Percentiles rank a stretch among this genome's conserved stretches.
Evolutionary conservation across 768 basidiomycete genomes (phyloP).

Genomic region (Auricularia sp.): DNA sequence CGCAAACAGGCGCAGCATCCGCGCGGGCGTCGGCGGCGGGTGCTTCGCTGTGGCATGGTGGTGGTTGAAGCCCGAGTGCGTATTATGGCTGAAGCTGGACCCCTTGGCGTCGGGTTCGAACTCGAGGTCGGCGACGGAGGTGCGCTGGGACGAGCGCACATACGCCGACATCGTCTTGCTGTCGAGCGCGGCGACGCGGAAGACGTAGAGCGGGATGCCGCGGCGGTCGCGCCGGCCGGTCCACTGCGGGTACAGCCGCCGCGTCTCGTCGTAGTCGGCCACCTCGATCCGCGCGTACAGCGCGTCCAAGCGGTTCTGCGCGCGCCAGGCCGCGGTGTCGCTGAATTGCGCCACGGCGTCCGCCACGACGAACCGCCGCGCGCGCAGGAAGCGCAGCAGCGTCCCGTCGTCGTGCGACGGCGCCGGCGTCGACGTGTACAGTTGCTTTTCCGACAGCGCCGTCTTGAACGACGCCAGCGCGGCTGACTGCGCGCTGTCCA

Average conservation of each 20-base stretch:
- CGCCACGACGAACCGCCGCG: background rate
- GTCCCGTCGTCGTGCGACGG: constrained; percentile 2
- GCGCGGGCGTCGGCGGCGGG: background rate
- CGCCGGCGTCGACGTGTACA: background rate
- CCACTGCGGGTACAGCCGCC: constrained; percentile 1
- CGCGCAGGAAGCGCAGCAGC: background rate
- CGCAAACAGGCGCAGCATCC: background rate
- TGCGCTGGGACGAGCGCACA: background rate
- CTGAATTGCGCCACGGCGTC: background rate
- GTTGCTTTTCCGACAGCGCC: background rate
- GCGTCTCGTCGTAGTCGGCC: background rate
- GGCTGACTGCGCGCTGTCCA: background rate
- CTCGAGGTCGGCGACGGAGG: background rate
- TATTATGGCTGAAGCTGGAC: no score
- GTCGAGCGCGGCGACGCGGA: background rate
- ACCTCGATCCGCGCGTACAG: background rate
- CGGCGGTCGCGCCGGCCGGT: background rate
- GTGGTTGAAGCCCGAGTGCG: no score
- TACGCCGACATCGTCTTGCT: background rate
- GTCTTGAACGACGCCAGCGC: background rate
- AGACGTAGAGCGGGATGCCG: background rate
- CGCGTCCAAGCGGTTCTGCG: background rate
- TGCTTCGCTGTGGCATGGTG: background rate
- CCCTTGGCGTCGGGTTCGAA: no score
- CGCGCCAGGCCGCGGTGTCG: background rate